Evolutionary conservation across 2,329 filamentous ascomycete genomes (phyloP), one percentile per base, ranked within the genome.

Genomic region (Huntiella moniliformis): DNA sequence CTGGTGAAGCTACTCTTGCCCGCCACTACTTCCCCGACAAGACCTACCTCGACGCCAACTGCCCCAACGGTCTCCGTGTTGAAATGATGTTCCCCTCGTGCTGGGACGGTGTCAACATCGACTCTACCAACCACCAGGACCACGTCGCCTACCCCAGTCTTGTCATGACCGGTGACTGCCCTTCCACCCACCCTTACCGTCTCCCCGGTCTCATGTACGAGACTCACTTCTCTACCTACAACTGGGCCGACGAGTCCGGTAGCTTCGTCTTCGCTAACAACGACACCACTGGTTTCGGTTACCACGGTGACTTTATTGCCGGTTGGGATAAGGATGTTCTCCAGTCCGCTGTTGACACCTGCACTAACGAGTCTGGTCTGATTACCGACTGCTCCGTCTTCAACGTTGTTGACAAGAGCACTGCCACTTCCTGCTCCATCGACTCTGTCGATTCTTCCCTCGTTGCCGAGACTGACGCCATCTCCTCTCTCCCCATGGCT

Each of bases 11-110:
- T 1, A 81, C 86, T 11, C 70, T 93, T 33, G 81, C 76, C 60
- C 84, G 87, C 53, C 87, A 94, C 61, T 77, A 74, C 58, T 56
- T 95, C 54, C 87, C 88, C 0, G 72, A 79, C 55, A 92, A 93
- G 68, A 62, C 63, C 0, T 92, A 74, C 57, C 68, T 94, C 33
- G 86, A 95, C 56, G 70, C 69, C 46, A 77, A 88, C 62, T 96
- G 88, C 63, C 63, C 64, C n/a, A 71, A 92, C 55, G 88, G 88
- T 49, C 57, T 93, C 39, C 79, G 86, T 40, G 67, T 88, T 38
- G 86, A 94, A 61, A 62, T 92, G 49, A 83, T 84, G 72, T 93
- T 94, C 63, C 83, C 84, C 0, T 85, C 79, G 1, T 94, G 85
- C 71, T 92, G 85, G 80, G 82, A 91, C 55, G 82, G 83, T 43